Evolutionary conservation across 2,329 filamentous ascomycete species (phyloP), one percentile per base, ranked within the genome.

Genomic region (Penicillium sp.): DNA sequence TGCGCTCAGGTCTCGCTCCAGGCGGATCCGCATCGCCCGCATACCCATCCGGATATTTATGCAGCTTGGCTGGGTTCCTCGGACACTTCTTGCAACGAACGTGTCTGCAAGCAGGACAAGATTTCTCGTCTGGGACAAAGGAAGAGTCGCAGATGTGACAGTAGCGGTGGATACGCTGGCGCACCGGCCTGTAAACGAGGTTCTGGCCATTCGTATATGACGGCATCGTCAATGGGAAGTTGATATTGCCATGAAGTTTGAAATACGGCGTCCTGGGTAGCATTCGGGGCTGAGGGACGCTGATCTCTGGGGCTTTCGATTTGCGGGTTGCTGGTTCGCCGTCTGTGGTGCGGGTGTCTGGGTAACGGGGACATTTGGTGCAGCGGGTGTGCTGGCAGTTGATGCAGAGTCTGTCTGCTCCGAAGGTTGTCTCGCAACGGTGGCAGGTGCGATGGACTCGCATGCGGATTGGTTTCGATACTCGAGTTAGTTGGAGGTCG

Each of bases 331-430:
- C 28, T 4, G 49, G 46, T 12, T 81, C 80, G 56, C 80, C 77
- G 54, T 80, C 76, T 57, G 79, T 79, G 63, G 83, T 78, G 58
- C 80, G 82, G 72, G 84, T 83, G 45, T 80, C 75, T 29, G 90
- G 90, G 61, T 86, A 82, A 47, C 88, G 83, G 25, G 83, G 81
- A 68, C 91, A 96, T 63, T 87, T 83, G 64, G 82, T 86, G 80
- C 91, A 96, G 58, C 88, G 82, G 39, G 77, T 76, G 72, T 96
- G 91, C 59, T 87, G 79, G 74, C 91, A 96, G 58, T 81, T 81
- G 56, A 78, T 70, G 71, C 91, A 95, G 52, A 86, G 77, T 72
- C 86, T 89, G 61, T 85, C 81, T 16, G 80, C 70, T 48, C 86
- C 84, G 67, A 92, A 95, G 19, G 80, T 80, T 12, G 85, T 81